phyloP scores from a whole-genome alignment of 345 rosid species.

The Hirschfeldia incana region DNA sequence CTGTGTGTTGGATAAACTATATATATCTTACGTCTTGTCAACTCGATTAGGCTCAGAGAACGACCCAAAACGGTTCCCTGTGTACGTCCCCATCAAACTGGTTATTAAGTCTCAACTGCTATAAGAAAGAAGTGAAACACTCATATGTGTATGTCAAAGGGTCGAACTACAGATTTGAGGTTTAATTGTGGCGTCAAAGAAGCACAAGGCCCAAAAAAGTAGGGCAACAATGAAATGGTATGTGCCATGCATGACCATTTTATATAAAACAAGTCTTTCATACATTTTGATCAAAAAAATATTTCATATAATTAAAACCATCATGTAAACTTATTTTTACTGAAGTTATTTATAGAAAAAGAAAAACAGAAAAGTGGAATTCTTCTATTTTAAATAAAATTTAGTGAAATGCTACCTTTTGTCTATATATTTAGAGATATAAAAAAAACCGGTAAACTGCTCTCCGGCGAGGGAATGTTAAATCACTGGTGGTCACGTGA shows the following conservation, averaged over 20 bases:
- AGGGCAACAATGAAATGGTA: not conserved
- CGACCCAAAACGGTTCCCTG: not conserved
- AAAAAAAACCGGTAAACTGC: too few relatives aligned
- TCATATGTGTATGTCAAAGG: not conserved
- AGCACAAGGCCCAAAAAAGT: not conserved
- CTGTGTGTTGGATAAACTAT: not conserved
- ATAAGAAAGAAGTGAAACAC: not conserved
- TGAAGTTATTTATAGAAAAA: too few relatives aligned
- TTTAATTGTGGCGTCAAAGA: not conserved
- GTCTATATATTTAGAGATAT: too few relatives aligned
- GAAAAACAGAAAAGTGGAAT: too few relatives aligned
- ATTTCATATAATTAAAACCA: too few relatives aligned
- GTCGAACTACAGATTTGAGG: not conserved
- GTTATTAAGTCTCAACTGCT: not conserved
- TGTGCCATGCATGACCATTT: not conserved
- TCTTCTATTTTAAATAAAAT: too few relatives aligned
- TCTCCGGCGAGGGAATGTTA: too few relatives aligned
- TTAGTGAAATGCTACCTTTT: too few relatives aligned
- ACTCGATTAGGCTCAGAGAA: not conserved
- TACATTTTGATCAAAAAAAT: too few relatives aligned
- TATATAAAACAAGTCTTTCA: not conserved
- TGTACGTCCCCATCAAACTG: not conserved
- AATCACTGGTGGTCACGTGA: too few relatives aligned
- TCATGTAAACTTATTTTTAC: too few relatives aligned
- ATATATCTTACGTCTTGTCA: not conserved